phyloP scores from a whole-genome alignment of 768 basidiomycete species.

The Imleria badia region DNA sequence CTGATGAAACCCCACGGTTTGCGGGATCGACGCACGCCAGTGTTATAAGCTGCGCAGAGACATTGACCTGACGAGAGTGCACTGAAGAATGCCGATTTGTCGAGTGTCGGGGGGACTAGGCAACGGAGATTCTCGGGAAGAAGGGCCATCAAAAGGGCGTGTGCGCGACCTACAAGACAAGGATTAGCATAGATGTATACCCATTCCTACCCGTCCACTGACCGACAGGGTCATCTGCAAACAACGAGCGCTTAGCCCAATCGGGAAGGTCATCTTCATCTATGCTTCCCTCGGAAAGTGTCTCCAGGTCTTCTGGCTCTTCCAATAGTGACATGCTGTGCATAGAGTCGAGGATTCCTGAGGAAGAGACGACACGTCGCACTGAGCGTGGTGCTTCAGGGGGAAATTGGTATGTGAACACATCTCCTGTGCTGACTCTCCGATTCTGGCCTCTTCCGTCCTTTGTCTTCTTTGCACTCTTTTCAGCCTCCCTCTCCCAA shows the following conservation, averaged over 20 bases:
- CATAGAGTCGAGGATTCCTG: conserved; percentile 57
- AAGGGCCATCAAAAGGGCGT: conserved; percentile 57
- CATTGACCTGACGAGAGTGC: conserved; percentile 74
- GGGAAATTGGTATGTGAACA: conserved; percentile 25
- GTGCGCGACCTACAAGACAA: conserved; percentile 54
- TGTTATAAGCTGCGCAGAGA: conserved; percentile 79
- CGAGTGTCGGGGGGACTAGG: conserved; percentile 35
- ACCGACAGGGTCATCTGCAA: conserved; percentile 61
- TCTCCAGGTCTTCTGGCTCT: conserved; percentile 58
- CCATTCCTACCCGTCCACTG: conserved; percentile 22
- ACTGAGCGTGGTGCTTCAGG: conserved; percentile 23
- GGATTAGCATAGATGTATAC: not conserved
- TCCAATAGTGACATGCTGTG: conserved; percentile 45
- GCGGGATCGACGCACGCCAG: conserved; percentile 73
- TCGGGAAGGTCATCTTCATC: conserved; percentile 73
- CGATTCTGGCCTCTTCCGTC: conserved; percentile 39
- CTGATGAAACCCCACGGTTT: conserved; percentile 90
- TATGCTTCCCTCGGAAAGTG: conserved; percentile 44
- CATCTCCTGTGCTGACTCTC: conserved; percentile 31
- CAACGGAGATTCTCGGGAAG: conserved; percentile 57
- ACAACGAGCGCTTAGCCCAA: conserved; percentile 69
- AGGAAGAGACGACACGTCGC: conserved; percentile 54
- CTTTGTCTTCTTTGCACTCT: conserved; percentile 44
- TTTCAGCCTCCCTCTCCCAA: conserved; percentile 48
- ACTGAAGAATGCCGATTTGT: conserved; percentile 43